phyloP scores from a whole-genome alignment of 441 rosid species.

The Corymbia citriodora region DNA sequence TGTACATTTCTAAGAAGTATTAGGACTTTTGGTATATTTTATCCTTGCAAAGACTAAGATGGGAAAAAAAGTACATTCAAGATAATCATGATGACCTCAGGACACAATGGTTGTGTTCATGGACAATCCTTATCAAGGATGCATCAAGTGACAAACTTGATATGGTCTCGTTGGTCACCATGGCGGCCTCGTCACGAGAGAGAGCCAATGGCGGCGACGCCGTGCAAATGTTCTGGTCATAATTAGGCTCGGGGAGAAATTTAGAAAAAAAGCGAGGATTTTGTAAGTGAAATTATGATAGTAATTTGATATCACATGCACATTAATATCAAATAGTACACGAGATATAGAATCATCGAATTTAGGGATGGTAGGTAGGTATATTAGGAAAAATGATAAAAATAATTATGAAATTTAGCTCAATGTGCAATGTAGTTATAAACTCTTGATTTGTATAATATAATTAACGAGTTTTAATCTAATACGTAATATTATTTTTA shows the following conservation, averaged over 20 bases:
- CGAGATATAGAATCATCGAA: background rate
- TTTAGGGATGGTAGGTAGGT: background rate
- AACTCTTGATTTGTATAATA: no score
- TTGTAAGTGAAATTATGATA: accelerated
- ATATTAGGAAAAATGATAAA: no score
- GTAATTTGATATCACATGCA: background rate
- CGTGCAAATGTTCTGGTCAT: no score
- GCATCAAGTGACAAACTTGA: background rate
- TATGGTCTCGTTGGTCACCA: background rate
- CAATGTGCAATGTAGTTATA: no score
- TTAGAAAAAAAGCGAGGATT: background rate
- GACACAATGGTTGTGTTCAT: background rate
- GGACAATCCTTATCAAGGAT: background rate
- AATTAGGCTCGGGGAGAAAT: background rate
- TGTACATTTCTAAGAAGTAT: no score
- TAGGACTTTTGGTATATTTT: no score
- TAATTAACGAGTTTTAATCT: accelerated
- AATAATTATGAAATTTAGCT: no score
- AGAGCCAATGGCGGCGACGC: background rate
- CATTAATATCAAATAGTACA: background rate
- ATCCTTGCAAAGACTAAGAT: background rate
- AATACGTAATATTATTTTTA: accelerated
- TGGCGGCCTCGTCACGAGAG: background rate
- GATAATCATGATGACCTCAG: background rate
- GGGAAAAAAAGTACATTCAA: background rate